phyloP scores from a whole-genome alignment of 768 basidiomycete species.

The Filobasidium wieringae region DNA sequence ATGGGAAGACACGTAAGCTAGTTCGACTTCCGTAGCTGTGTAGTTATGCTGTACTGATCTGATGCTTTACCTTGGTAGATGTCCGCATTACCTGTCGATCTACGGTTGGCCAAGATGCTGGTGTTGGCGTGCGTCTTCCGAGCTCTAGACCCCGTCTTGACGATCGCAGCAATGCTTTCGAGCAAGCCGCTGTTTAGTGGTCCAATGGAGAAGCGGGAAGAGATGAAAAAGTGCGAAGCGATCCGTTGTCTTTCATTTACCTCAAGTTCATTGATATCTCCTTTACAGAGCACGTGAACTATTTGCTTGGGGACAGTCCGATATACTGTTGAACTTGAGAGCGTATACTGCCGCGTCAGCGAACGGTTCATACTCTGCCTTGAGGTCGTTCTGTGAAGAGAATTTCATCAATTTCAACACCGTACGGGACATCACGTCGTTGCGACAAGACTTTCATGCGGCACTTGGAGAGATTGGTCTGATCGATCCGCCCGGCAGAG shows the following conservation, averaged over 20 bases:
- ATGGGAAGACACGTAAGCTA: constrained; percentile 63
- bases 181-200: constrained; percentile 75
- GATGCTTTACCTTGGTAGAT: constrained; percentile 31
- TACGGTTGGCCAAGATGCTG: constrained; percentile 87
- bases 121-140: constrained; percentile 70
- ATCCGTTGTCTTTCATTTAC: neutral
- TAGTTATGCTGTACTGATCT: constrained; percentile 2
- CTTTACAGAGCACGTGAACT: constrained; percentile 53
- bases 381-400: constrained; percentile 66
- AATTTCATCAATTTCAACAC: constrained; percentile 70
- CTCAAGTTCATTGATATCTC: neutral
- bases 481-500: constrained; percentile 29
- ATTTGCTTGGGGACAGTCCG: constrained; percentile 63
- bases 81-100: constrained; percentile 76
- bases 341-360: constrained; percentile 51
- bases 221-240: constrained; percentile 52
- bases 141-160: constrained; percentile 68
- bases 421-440: constrained; percentile 62
- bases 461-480: constrained; percentile 63
- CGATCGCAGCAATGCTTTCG: constrained; percentile 69
- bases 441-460: constrained; percentile 64
- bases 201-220: constrained; percentile 73
- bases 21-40: neutral
- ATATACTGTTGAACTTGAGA: constrained; percentile 67
- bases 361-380: constrained; percentile 45